Evolutionary conservation across 2,329 filamentous ascomycete species (phyloP).

Genomic region (Calonectria pseudoreteaudii): DNA sequence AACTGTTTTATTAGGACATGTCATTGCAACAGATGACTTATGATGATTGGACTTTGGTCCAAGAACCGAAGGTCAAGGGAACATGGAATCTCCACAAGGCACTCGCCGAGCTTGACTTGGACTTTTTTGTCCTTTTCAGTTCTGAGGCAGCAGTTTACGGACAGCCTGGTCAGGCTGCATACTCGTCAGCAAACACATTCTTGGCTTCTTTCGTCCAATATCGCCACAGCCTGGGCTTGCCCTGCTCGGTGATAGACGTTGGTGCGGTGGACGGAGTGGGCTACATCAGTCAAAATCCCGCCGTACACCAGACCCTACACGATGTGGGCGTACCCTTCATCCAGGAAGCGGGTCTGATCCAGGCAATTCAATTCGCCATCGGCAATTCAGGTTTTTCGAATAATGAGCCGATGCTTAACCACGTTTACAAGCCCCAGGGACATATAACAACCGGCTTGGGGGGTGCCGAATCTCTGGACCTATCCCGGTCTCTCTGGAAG

Average conservation of each 20-base stretch:
- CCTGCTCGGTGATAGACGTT: conserved; percentile 17
- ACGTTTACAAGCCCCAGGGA: not conserved
- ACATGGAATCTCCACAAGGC: conserved; percentile 45
- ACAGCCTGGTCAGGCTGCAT: conserved; percentile 24
- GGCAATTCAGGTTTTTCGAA: not conserved
- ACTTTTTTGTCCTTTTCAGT: conserved; percentile 50
- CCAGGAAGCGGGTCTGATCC: conserved; percentile 8
- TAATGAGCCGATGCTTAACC: not conserved
- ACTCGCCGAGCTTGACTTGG: conserved; percentile 29
- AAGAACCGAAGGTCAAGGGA: conserved; percentile 49
- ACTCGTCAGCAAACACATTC: conserved; percentile 25
- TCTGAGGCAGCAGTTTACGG: not conserved
- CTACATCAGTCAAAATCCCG: conserved; percentile 18
- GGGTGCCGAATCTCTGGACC: not conserved
- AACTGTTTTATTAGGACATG: conserved; percentile 25
- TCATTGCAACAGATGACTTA: not conserved
- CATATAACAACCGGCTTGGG: not conserved
- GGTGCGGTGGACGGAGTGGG: conserved; percentile 21
- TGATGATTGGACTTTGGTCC: conserved; percentile 34
- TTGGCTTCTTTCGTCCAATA: conserved; percentile 25
- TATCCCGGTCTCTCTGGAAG: not conserved
- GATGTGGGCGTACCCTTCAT: not conserved
- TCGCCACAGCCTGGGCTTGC: conserved; percentile 10
- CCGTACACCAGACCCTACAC: not conserved
- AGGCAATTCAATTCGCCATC: not conserved